Base-by-base conservation (phyloP, 352 stramenopile genomes). In the Phytophthora niederhauseri region DNA sequence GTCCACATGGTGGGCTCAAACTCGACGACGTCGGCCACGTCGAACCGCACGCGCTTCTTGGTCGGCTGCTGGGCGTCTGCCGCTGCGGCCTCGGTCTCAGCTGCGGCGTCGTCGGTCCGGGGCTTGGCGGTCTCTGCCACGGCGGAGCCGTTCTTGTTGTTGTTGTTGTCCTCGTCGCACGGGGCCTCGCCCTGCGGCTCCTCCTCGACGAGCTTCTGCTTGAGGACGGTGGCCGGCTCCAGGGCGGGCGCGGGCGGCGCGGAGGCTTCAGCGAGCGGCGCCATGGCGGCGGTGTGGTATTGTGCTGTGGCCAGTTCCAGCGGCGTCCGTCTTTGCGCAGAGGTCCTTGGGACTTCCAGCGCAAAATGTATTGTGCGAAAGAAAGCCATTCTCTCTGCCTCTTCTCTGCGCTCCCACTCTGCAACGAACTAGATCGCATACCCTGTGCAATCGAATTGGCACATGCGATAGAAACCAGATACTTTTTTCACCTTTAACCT, bases 1-100 rank as follows among this genome's bases (percentile, higher is more conserved):
- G 85, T 93, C 82, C 82, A 93, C 70, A 90, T 81, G 17, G 87
- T 92, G 28, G 87, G 87, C 60, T 95, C 87, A 46, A 95, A 95
- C 76, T 95, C 87, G 28, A 93, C 72, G 11, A 95, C 72, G 30
- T 95, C 82, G 5, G 81, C 84, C 15, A 74, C 61, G 15, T 87
- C 72, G 59, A 95, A 95, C 17, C 70, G 71, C 52, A 93, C 82
- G 62, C 74, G 64, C 64, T 85, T 85, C 64, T 57, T 76, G 19
- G 55, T 56, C 17, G 48, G 53, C 36, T 73, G 31, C 5, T 61
- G 59, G 26, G 45, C 34, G 11, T 70, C 70, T 9, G 15, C 41
- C 15, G 15, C 41, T 19, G 41, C 15, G 22, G 3, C 12, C 36
- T 43, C 31, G 14, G 48, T 28, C 48, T 64, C 54, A 1, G 22